Evolutionary conservation across 2,329 filamentous ascomycete genomes (phyloP).

Genomic region (Dothidotthia symphoricarpi): DNA sequence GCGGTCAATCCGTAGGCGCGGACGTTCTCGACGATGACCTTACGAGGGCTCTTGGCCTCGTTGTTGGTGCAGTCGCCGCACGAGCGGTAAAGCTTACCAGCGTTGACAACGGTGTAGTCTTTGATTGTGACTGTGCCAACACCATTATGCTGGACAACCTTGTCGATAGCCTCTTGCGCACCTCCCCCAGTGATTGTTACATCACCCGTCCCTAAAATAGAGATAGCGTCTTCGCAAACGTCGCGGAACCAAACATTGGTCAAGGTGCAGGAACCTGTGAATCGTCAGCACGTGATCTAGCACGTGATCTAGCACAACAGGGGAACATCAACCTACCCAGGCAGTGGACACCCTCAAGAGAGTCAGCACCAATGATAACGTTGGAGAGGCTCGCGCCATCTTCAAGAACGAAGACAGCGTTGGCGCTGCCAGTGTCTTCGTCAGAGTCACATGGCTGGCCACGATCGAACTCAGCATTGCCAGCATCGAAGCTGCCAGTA

Average conservation of each 20-base stretch:
- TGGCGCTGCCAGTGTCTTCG: conserved; percentile 21
- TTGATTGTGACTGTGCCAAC: conserved; percentile 25
- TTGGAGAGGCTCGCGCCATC: conserved; percentile 52
- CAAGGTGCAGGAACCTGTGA: conserved; percentile 47
- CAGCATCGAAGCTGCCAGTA: conserved; percentile 19
- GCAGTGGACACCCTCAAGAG: conserved; percentile 54
- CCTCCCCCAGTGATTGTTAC: conserved; percentile 40
- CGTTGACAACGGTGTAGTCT: conserved; percentile 46
- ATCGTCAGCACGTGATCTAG: not conserved
- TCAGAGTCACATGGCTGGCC: conserved; percentile 23
- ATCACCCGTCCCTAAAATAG: conserved; percentile 26
- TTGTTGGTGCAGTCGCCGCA: conserved; percentile 50
- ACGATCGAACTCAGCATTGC: conserved; percentile 25
- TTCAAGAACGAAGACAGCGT: conserved; percentile 54
- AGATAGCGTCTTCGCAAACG: conserved; percentile 38
- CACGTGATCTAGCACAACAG: too few relatives aligned
- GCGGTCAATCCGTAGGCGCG: conserved; percentile 42
- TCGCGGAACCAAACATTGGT: conserved; percentile 32
- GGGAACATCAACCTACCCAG: conserved; percentile 36
- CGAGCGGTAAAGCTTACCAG: conserved; percentile 52
- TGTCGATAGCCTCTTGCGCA: conserved; percentile 34
- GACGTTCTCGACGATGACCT: conserved; percentile 45
- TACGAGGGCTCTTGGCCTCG: conserved; percentile 42
- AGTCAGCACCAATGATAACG: conserved; percentile 54
- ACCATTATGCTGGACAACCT: conserved; percentile 41